phyloP scores from a whole-genome alignment of 441 rosid genomes.

The Lepidium campestre region DNA sequence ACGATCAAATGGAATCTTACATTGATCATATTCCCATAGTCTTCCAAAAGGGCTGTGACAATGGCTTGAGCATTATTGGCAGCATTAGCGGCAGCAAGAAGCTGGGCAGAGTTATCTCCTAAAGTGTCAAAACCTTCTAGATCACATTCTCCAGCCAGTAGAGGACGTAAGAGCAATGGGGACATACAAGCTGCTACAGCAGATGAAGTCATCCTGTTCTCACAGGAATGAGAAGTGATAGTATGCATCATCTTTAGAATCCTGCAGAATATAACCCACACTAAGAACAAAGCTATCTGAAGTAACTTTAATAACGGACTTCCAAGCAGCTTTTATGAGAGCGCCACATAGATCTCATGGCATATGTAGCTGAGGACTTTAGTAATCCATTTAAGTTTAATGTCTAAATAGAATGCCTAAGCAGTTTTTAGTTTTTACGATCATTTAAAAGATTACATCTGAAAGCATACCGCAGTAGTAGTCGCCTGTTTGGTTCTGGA shows the following conservation, averaged over 20 bases:
- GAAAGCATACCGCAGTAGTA: constrained; percentile 63
- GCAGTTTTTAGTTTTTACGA: neutral
- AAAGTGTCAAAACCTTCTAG: constrained; percentile 76
- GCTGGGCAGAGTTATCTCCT: constrained; percentile 90
- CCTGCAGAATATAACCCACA: constrained; percentile 41
- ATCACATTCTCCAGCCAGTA: constrained; percentile 95
- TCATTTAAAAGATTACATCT: neutral
- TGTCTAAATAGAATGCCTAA: neutral
- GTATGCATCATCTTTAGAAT: constrained; percentile 90
- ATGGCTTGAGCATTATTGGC: constrained; percentile 96
- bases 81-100: constrained; percentile 98
- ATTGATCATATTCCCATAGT: constrained; percentile 74
- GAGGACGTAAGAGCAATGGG: constrained; percentile 86
- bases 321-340: constrained; percentile 13
- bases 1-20: constrained; percentile 44
- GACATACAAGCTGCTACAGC: constrained; percentile 99
- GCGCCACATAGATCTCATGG: neutral
- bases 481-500: constrained; percentile 92
- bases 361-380: neutral
- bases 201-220: constrained; percentile 90
- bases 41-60: constrained; percentile 83
- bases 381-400: neutral
- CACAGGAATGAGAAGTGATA: constrained; percentile 68
- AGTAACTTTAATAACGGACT: neutral
- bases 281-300: constrained; percentile 8